Conservation (phyloP, 257 asterid genomes). For the Solanum rostratum region DNA sequence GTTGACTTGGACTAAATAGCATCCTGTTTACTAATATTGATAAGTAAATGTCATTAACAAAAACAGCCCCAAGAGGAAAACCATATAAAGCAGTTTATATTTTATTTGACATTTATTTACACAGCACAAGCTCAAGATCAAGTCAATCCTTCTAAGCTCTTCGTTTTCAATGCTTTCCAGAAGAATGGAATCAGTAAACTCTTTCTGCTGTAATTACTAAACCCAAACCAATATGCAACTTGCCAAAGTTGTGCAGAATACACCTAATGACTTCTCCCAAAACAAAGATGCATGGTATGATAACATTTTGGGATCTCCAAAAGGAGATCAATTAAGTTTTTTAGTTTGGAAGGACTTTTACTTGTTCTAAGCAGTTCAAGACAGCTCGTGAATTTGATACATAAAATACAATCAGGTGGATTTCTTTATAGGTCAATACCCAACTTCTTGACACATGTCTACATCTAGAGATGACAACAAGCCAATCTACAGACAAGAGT, state of each 20-base stretch:
- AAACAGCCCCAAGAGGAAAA: not conserved
- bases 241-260: not conserved
- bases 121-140: not conserved
- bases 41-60: not conserved
- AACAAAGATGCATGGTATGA: not conserved
- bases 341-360: not conserved
- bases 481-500: not conserved
- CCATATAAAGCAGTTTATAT: not conserved
- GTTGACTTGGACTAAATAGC: not conserved
- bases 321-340: not conserved
- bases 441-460: not conserved
- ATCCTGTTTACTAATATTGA: not conserved
- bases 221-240: not conserved
- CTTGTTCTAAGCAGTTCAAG: not conserved
- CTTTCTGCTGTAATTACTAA: not conserved
- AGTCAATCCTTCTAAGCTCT: not conserved
- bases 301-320: not conserved
- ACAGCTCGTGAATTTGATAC: not conserved
- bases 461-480: not conserved
- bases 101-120: not conserved
- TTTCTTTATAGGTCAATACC: not conserved
- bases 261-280: not conserved
- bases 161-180: not conserved
- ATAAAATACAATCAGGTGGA: not conserved
- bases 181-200: not conserved